A percentile compares a stretch with the other conserved stretches of the same genome.
phyloP scores from a whole-genome alignment of 352 stramenopile genomes.

The Plasmopara halstedii region DNA sequence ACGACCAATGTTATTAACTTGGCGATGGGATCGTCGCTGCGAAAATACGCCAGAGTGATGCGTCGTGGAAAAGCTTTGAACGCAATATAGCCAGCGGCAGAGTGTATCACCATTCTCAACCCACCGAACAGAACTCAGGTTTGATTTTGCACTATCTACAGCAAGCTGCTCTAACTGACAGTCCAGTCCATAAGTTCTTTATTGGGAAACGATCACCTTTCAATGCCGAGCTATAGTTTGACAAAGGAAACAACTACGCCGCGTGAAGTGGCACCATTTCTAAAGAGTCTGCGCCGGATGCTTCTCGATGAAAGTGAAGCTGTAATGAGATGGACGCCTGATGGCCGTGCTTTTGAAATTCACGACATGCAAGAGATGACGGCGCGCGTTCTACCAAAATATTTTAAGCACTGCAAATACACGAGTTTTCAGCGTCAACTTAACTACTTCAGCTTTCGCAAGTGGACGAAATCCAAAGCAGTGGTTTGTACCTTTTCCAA shows the following conservation, averaged over 20 bases:
- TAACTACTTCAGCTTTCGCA: conserved; percentile 93
- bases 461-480: conserved; percentile 81
- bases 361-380: conserved; percentile 79
- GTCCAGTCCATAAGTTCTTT: background rate
- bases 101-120: conserved; percentile 7
- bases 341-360: conserved; percentile 64
- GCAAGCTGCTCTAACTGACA: conserved; percentile 13
- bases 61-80: conserved; percentile 8
- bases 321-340: conserved; percentile 53
- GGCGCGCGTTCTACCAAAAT: conserved; percentile 82
- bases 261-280: conserved; percentile 57
- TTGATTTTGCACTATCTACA: conserved; percentile 22
- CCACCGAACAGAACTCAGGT: conserved; percentile 16
- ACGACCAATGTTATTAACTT: conserved; percentile 8
- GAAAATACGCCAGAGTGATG: conserved; percentile 24
- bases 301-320: conserved; percentile 45
- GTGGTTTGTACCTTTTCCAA: conserved; percentile 74
- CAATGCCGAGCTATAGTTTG: conserved; percentile 6
- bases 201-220: conserved; percentile 6
- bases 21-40: conserved; percentile 7
- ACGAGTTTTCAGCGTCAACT: conserved; percentile 91
- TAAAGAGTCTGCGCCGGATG: conserved; percentile 60
- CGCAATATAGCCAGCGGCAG: conserved; percentile 16
- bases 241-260: background rate
- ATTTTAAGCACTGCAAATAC: conserved; percentile 94